A percentile compares a stretch with the other conserved stretches of the same genome.
These are phyloP conservation scores for Balakata baccata DNA, from an alignment of 345 rosid species.

Conservation along the genomic window DNA sequence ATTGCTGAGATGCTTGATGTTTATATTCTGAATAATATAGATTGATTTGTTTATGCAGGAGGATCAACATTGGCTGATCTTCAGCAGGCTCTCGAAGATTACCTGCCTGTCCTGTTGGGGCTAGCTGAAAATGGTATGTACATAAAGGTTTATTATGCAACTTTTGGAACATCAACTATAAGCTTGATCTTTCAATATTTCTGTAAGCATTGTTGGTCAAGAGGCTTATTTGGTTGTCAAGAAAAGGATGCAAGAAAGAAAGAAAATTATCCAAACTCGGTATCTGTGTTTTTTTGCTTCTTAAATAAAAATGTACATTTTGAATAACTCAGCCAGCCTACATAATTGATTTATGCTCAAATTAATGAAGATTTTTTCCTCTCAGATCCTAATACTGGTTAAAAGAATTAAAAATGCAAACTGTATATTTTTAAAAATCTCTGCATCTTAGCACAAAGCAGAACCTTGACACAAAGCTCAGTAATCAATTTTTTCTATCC, in stretches of 20 bases:
- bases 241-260: background rate
- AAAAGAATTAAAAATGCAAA: background rate
- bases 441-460: background rate
- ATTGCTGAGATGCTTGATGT: background rate
- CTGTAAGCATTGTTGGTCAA: background rate
- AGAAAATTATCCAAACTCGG: too few relatives aligned
- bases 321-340: background rate
- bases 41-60: conserved; percentile 40
- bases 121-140: conserved; percentile 58
- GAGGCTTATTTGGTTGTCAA: background rate
- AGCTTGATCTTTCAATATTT: background rate
- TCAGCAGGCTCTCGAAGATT: conserved; percentile 93
- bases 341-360: background rate
- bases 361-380: background rate
- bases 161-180: background rate
- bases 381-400: background rate
- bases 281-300: background rate
- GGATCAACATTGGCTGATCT: conserved; percentile 93
- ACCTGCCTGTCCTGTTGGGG: conserved; percentile 88
- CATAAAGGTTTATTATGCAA: background rate
- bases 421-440: background rate
- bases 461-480: background rate
- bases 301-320: background rate
- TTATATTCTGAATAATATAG: conserved; percentile 6
- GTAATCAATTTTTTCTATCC: background rate